These are phyloP conservation scores for Xylaria sp. DNA, from an alignment of 2,329 filamentous ascomycete species.

Conservation along the genomic window DNA sequence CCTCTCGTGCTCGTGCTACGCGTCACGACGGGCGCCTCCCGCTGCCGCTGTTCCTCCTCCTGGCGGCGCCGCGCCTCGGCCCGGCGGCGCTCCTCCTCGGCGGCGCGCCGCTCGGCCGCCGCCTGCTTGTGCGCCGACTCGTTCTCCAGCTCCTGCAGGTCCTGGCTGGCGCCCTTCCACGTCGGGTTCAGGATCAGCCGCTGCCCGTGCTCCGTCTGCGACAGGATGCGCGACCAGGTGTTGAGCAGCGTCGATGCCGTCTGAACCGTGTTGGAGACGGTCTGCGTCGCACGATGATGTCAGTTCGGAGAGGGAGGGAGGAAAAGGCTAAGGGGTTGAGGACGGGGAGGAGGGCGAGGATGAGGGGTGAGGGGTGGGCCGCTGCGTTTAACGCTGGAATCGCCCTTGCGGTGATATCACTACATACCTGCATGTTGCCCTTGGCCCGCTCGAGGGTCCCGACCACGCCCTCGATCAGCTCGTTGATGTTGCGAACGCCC, in stretches of 20 bases:
- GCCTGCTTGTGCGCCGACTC: constrained; percentile 75
- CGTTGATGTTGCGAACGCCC: constrained; percentile 83
- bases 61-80: constrained; percentile 69
- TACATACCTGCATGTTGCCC: constrained; percentile 73
- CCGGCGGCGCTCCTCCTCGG: constrained; percentile 76
- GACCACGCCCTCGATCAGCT: constrained; percentile 79
- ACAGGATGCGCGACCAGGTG: constrained; percentile 94
- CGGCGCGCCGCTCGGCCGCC: constrained; percentile 74
- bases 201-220: constrained; percentile 97
- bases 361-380: neutral
- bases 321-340: neutral
- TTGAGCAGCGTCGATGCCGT: constrained; percentile 89
- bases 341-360: neutral
- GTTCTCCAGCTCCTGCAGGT: constrained; percentile 82
- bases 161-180: constrained; percentile 88
- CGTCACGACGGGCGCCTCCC: constrained; percentile 39
- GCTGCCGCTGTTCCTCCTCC: constrained; percentile 59
- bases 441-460: constrained; percentile 71
- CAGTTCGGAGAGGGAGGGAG: constrained; percentile 1
- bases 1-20: constrained; percentile 20
- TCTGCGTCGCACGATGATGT: constrained; percentile 52
- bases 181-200: constrained; percentile 83
- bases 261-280: constrained; percentile 80
- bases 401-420: neutral
- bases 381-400: neutral